A percentile compares a stretch with the other conserved stretches of the same genome.
phyloP scores from a whole-genome alignment of 2,329 filamentous ascomycete species.

The Penicillium sp. region DNA sequence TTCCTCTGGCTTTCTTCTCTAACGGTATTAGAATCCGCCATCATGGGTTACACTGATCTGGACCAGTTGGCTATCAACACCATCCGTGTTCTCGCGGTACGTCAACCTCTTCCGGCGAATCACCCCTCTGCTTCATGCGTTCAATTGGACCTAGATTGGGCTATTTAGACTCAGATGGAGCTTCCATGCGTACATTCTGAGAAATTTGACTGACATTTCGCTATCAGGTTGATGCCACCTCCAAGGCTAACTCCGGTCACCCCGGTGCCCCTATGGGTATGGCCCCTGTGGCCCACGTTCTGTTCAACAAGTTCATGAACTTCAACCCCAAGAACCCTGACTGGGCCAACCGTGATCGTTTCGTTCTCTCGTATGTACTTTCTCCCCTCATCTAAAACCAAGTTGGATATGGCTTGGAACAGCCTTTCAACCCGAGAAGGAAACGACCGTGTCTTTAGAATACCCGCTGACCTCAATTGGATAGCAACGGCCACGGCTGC shows the following conservation, averaged over 20 bases:
- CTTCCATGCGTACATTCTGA: not conserved
- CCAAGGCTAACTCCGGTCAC: slow-evolving; percentile 94
- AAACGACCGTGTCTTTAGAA: not conserved
- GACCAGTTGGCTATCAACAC: slow-evolving; percentile 96
- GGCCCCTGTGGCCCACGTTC: slow-evolving; percentile 92
- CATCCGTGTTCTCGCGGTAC: slow-evolving; percentile 92
- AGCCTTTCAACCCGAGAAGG: not conserved
- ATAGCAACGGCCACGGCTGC: slow-evolving; percentile 95
- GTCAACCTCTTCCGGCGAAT: slow-evolving; percentile 39
- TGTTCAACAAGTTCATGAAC: slow-evolving; percentile 93
- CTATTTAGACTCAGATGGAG: not conserved
- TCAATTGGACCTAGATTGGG: slow-evolving; percentile 2
- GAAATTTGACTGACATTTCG: slow-evolving; percentile 1
- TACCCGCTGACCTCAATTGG: not conserved
- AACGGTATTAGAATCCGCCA: slow-evolving; percentile 39
- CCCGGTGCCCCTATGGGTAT: slow-evolving; percentile 97
- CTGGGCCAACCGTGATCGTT: slow-evolving; percentile 96
- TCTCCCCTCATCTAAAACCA: not conserved
- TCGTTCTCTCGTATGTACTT: slow-evolving; percentile 89
- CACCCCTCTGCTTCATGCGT: not conserved
- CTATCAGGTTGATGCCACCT: slow-evolving; percentile 89
- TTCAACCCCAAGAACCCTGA: slow-evolving; percentile 99
- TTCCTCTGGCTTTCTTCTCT: slow-evolving; percentile 8
- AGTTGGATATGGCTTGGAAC: not conserved
- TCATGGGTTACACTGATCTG: slow-evolving; percentile 83